These are phyloP conservation scores for Nicotiana sylvestris DNA, from an alignment of 257 asterid genomes.

Conservation along the genomic window DNA sequence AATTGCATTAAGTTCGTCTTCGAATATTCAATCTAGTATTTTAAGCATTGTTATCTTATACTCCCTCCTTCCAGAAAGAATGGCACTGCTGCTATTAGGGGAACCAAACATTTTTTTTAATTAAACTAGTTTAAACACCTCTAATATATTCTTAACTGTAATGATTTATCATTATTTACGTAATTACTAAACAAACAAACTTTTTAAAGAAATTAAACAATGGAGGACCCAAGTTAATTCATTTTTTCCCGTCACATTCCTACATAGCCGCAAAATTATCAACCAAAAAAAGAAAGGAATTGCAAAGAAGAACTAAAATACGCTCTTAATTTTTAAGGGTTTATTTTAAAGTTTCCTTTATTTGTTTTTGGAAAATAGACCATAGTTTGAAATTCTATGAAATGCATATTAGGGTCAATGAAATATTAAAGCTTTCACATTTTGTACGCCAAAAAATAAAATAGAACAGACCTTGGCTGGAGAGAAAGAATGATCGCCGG, in stretches of 20 bases:
- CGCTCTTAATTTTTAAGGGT: not conserved
- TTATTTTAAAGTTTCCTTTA: not conserved
- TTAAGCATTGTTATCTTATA: not conserved
- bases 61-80: not conserved
- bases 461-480: constrained; percentile 51
- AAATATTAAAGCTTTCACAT: not conserved
- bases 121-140: not conserved
- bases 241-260: not conserved
- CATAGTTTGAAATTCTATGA: not conserved
- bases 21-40: not conserved
- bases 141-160: not conserved
- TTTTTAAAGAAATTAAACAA: not conserved
- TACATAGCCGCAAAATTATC: not conserved
- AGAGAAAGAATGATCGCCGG: constrained; percentile 50
- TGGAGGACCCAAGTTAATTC: not conserved
- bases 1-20: not conserved
- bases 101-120: not conserved
- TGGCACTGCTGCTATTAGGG: not conserved
- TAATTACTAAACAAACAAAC: too few species aligned
- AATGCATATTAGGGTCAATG: not conserved
- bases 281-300: not conserved
- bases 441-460: not conserved
- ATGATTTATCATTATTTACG: not conserved
- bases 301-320: not conserved
- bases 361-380: too few species aligned